Base-by-base conservation (phyloP, 2,329 filamentous ascomycete genomes). In the Colletotrichum tropicale region DNA sequence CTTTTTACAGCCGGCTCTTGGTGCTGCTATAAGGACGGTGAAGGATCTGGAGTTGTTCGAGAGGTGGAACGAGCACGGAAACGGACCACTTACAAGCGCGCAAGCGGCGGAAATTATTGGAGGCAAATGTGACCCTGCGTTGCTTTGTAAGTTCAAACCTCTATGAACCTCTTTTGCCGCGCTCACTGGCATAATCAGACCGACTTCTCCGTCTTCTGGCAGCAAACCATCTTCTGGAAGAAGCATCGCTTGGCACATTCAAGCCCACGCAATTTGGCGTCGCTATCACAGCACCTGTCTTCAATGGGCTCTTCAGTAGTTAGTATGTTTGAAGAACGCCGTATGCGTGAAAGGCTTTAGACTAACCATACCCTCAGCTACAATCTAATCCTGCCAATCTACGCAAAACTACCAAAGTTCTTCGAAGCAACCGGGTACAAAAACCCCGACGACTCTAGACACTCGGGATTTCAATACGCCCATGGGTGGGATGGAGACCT, bases 181-280 rank as follows among this genome's bases (percentile, higher is more conserved):
- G 21, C 62, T 48, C 5, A n/a, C 6, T 16, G 15, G 2, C 12
- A 34, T 2, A 38, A 26, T 30, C 1, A 73, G 65, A 73, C 21
- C 70, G 70, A 4, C 30, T 73, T 5, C 38, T 73, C 3, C 55
- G 70, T 12, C 56, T 73, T 8, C 12, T 73, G 21, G 70, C 70
- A 6, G 58, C 65, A 8, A 73, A 69, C 10, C 38, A 73, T 55
- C 55, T 73, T 1, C 1, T 69, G 0, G 38, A 73, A 28, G 70
- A 73, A 18, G 10, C 15, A 7, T 38, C 55, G 0, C n/a, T 34
- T 13, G 65, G 65, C 8, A 55, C 9, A 10, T 73, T 73, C 55
- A 52, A 56, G 18, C 70, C 55, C 1, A 69, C 64, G 9, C 38
- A 16, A 10, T 73, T 73, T 21, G 36, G 70, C 12, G 18, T 18